A percentile compares a stretch with the other conserved stretches of the same genome.
Evolutionary conservation across 176 grass and related monocot species (phyloP).

Genomic region (Oryza rufipogon): DNA sequence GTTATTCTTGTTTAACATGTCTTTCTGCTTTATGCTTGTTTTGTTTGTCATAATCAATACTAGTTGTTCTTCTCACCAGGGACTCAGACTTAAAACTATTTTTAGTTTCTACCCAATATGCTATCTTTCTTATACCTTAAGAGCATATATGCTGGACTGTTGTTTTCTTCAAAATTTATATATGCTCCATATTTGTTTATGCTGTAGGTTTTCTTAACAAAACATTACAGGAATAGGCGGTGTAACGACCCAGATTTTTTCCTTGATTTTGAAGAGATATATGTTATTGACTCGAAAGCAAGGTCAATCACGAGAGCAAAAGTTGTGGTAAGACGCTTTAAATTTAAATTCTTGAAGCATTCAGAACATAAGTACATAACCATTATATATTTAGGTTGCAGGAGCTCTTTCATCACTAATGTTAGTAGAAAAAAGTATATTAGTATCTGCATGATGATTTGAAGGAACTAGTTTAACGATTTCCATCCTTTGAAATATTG

Average conservation of each 20-base stretch:
- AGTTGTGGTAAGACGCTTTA: conserved; percentile 70
- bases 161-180: conserved; percentile 9
- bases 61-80: conserved; percentile 26
- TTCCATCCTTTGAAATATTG: background rate
- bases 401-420: background rate
- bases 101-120: background rate
- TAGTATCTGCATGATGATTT: background rate
- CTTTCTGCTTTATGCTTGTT: background rate
- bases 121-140: conserved; percentile 38
- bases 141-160: background rate
- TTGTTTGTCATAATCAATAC: background rate
- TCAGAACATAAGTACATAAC: background rate
- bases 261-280: conserved; percentile 98
- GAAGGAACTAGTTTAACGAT: background rate
- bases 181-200: conserved; percentile 16
- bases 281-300: conserved; percentile 95
- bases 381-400: background rate
- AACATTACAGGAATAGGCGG: conserved; percentile 89
- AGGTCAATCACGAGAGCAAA: conserved; percentile 86
- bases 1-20: background rate
- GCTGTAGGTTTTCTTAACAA: conserved; percentile 89
- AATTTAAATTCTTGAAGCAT: background rate
- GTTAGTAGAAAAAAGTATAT: no score
- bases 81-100: background rate
- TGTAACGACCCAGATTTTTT: conserved; percentile 70